A percentile compares a stretch with the other conserved stretches of the same genome.
phyloP scores from a whole-genome alignment of 192 early-diverging fungal genomes.

The Podila minutissima region DNA sequence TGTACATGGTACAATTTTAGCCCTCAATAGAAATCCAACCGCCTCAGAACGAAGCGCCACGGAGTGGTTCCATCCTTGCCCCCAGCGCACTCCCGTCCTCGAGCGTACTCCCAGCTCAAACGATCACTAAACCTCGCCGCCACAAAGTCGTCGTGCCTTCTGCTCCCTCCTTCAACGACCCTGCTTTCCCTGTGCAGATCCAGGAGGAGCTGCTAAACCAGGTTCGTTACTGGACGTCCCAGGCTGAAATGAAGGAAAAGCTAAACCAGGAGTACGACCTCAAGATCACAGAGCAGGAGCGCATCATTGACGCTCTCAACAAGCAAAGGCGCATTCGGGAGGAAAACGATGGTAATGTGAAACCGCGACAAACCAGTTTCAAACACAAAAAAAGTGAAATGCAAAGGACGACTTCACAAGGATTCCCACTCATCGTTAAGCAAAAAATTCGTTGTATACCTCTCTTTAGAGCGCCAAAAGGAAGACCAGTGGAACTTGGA shows the following conservation, averaged over 20 bases:
- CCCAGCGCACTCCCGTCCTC: conserved; percentile 40
- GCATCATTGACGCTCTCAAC: conserved; percentile 58
- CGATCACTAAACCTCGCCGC: conserved; percentile 44
- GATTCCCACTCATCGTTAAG: neutral
- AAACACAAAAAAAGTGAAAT: neutral
- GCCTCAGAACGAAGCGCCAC: conserved; percentile 7
- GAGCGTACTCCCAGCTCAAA: conserved; percentile 34
- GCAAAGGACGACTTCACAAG: neutral
- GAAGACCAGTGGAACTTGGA: conserved; percentile 66
- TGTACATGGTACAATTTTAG: conserved; percentile 4
- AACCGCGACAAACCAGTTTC: neutral
- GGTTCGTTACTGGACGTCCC: conserved; percentile 51
- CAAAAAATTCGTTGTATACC: neutral
- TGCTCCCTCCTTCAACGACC: conserved; percentile 28
- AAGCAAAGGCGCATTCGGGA: conserved; percentile 63
- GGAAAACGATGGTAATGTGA: conserved; percentile 63
- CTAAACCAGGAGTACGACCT: conserved; percentile 57
- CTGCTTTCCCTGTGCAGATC: conserved; percentile 45
- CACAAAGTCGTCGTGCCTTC: conserved; percentile 45
- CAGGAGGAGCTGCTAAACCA: conserved; percentile 49
- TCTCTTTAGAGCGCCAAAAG: conserved; percentile 58
- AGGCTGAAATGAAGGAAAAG: conserved; percentile 52
- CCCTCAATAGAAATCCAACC: conserved; percentile 34
- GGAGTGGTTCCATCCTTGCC: conserved; percentile 18
- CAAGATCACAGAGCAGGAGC: conserved; percentile 63